Conservation (phyloP, 371 early-diverging fungal species). For the Sporodiniella umbellata region DNA sequence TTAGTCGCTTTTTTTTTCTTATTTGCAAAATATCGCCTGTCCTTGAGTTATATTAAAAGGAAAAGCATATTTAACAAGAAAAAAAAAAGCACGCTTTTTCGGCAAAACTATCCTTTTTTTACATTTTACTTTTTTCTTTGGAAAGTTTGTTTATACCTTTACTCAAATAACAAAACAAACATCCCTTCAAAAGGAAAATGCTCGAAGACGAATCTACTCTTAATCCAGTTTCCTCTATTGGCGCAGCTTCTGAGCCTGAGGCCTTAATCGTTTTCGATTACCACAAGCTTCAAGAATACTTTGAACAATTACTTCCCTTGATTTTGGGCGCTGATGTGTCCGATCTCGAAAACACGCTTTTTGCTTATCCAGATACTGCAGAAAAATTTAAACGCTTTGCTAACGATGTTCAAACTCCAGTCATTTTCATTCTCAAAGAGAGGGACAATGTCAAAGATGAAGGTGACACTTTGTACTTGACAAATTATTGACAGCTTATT, state of each 20-base stretch:
- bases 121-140: neutral
- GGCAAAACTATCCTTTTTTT: neutral
- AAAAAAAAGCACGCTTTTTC: neutral
- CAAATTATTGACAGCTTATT: no score
- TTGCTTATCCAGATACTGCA: slow-evolving; percentile 63
- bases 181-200: neutral
- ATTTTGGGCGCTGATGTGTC: slow-evolving; percentile 66
- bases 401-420: slow-evolving; percentile 72
- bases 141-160: slow-evolving; percentile 4
- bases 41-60: neutral
- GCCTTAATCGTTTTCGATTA: slow-evolving; percentile 53
- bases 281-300: slow-evolving; percentile 59
- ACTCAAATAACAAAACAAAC: neutral
- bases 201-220: slow-evolving; percentile 19
- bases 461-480: slow-evolving; percentile 20
- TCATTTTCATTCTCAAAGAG: slow-evolving; percentile 81
- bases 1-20: neutral
- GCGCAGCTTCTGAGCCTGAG: slow-evolving; percentile 6
- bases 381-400: slow-evolving; percentile 80
- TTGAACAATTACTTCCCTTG: slow-evolving; percentile 69
- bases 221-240: slow-evolving; percentile 7
- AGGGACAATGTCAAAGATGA: slow-evolving; percentile 55
- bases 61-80: neutral
- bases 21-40: no score
- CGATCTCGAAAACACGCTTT: slow-evolving; percentile 61